Percentiles rank a stretch among this genome's conserved stretches.
Evolutionary conservation across 495 filamentous ascomycete genomes (phyloP).

Genomic region (Lophiotrema nucula): DNA sequence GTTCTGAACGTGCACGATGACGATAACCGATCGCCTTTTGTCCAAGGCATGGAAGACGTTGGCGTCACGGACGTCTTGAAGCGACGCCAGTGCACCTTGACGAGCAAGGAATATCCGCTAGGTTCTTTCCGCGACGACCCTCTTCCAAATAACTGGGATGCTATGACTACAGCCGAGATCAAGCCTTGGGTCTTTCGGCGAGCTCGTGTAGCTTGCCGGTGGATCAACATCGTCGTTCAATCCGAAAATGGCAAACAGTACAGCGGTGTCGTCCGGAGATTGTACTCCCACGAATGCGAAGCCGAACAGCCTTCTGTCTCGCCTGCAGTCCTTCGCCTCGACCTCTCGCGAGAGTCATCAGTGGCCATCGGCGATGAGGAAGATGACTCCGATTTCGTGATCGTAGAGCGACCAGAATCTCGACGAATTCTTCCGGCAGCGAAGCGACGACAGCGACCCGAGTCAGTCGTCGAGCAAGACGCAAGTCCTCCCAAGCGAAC

Average conservation of each 20-base stretch:
- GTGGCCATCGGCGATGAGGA: background rate
- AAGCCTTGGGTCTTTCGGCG: constrained; percentile 30
- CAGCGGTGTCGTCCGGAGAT: constrained; percentile 1
- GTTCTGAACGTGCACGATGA: constrained; percentile 49
- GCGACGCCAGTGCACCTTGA: constrained; percentile 49
- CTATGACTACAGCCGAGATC: constrained; percentile 30
- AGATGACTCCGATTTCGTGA: background rate
- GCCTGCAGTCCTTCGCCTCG: no score
- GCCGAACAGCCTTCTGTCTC: background rate
- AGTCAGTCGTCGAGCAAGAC: no score
- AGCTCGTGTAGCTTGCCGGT: constrained; percentile 31
- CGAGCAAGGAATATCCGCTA: constrained; percentile 50
- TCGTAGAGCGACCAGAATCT: background rate
- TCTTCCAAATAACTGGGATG: background rate
- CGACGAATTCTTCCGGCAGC: no score
- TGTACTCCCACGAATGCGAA: constrained; percentile 4
- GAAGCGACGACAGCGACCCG: no score
- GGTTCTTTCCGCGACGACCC: constrained; percentile 36
- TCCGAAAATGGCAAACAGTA: constrained; percentile 18
- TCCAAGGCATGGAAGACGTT: constrained; percentile 50
- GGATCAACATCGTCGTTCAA: constrained; percentile 23
- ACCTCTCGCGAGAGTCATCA: background rate
- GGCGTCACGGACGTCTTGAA: constrained; percentile 38
- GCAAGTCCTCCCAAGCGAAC: no score
- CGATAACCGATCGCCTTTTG: constrained; percentile 39